phyloP scores from a whole-genome alignment of 768 basidiomycete species.

The Lactarius hengduanensis region DNA sequence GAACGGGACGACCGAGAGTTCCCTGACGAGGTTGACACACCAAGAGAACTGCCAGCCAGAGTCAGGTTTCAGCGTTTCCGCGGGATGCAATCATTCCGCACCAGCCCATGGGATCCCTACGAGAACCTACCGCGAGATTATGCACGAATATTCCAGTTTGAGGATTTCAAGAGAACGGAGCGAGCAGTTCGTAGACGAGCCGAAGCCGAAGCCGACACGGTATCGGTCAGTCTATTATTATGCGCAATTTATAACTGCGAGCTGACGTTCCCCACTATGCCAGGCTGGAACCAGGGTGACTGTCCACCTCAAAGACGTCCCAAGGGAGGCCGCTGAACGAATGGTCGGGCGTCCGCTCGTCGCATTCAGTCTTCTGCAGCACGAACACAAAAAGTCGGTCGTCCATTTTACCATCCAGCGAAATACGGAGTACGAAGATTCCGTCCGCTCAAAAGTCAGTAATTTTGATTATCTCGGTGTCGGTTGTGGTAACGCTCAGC shows the following conservation, averaged over 20 bases:
- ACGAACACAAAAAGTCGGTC: constrained; percentile 95
- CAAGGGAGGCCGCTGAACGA: constrained; percentile 48
- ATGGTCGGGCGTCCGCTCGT: constrained; percentile 50
- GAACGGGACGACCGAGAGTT: constrained; percentile 84
- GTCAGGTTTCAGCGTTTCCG: constrained; percentile 89
- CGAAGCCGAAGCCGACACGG: constrained; percentile 54
- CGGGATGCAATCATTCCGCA: constrained; percentile 88
- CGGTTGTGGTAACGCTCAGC: neutral
- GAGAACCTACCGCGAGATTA: constrained; percentile 95
- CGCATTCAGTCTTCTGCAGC: constrained; percentile 81
- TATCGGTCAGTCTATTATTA: constrained; percentile 54
- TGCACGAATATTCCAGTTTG: constrained; percentile 93
- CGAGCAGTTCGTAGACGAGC: constrained; percentile 63
- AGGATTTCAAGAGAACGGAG: constrained; percentile 88
- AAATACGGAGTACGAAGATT: constrained; percentile 89
- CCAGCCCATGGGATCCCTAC: constrained; percentile 96
- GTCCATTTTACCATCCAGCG: constrained; percentile 91
- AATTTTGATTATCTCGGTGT: neutral
- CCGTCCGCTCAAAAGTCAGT: constrained; percentile 85
- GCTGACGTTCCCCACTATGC: neutral
- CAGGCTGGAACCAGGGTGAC: constrained; percentile 85
- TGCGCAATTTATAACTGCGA: neutral
- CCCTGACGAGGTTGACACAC: constrained; percentile 96
- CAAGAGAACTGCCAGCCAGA: constrained; percentile 74
- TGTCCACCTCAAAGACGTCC: constrained; percentile 72